Evolutionary conservation across 2,329 filamentous ascomycete genomes (phyloP).

Genomic region (Paraphoma sp.): DNA sequence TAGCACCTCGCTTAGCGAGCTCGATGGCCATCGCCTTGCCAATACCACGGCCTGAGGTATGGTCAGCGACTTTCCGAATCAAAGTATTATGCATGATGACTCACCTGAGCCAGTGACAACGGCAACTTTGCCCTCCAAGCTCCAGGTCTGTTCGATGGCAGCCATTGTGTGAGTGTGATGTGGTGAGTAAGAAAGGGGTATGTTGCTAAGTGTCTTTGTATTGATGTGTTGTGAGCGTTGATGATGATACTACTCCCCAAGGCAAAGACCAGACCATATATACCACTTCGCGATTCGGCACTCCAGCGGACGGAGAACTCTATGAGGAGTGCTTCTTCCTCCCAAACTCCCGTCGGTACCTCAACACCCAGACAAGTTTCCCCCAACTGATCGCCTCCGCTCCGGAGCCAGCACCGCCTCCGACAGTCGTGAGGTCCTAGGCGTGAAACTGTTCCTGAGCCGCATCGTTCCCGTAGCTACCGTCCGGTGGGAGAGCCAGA

Average conservation of each 20-base stretch:
- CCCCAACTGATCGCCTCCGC: conserved; percentile 33
- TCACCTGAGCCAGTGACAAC: conserved; percentile 61
- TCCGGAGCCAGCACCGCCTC: conserved; percentile 34
- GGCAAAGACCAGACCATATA: conserved; percentile 35
- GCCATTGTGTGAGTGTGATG: conserved; percentile 44
- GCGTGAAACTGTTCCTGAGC: conserved; percentile 36
- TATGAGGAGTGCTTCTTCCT: conserved; percentile 28
- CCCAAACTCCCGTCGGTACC: conserved; percentile 24
- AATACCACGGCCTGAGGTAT: conserved; percentile 64
- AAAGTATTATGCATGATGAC: conserved; percentile 8
- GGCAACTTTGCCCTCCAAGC: conserved; percentile 61
- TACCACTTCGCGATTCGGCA: conserved; percentile 39
- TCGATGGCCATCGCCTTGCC: conserved; percentile 71
- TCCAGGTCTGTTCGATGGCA: conserved; percentile 54
- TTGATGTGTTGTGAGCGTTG: conserved; percentile 22
- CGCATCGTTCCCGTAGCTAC: conserved; percentile 30
- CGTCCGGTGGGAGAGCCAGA: conserved; percentile 41
- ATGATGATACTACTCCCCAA: conserved; percentile 24
- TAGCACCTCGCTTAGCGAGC: conserved; percentile 69
- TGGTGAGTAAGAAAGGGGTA: conserved; percentile 12
- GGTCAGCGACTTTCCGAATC: conserved; percentile 17
- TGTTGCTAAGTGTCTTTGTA: conserved; percentile 14
- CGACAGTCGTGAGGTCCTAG: conserved; percentile 30
- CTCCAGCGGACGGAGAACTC: conserved; percentile 38
- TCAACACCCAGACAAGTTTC: conserved; percentile 27